Base-by-base conservation (phyloP, 192 early-diverging fungal species). In the Mycoemilia scoparia region DNA sequence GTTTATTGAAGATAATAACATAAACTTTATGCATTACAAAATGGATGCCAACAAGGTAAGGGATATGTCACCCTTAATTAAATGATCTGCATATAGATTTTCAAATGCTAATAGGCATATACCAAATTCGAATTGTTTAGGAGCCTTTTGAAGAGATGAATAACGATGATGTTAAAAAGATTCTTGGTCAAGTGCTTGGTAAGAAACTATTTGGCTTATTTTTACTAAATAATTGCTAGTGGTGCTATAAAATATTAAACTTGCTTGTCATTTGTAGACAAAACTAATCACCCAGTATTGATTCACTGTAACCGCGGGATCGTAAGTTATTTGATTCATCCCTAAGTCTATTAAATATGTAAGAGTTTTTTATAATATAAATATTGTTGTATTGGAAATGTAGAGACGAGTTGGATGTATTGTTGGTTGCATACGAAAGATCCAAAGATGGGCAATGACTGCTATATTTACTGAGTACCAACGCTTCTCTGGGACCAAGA, bases 381-480 rank as follows among this genome's bases (percentile, higher is more conserved):
- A n/a, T n/a, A n/a, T 15, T 12, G 9, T 11, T 42, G 41, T 13
- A 14, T 12, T 5, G 3, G 22, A 29, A 17, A 12, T 23, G 24
- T 46, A 84, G 77, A 78, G 90, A 43, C 73, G 93, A 8, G 77
- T 91, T 13, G 93, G 88, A 4, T 97, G 90, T 46, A 34, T 97
- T 15, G 74, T 97, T 12, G 90, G 90, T 3, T 91, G 87, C 40
- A 64, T 97, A 10, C 58, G 93, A 15, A 95, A 91, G 52, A 64
- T 91, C 29, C 88, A 95, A 39, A 73, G 73, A 29, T 97, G 93
- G 93, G 86, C 87, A 12, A 76, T 91, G 73, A 86, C 93, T 0
- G 78, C 82, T 4, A 93, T 91, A 10, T 97, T 95, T 70, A 88
- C 90, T 63, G 93, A 97, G 60, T 97, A 93, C 46, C 61, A 85